Conservation (phyloP, 148 eudicot genomes). For the Cornus kousa region DNA sequence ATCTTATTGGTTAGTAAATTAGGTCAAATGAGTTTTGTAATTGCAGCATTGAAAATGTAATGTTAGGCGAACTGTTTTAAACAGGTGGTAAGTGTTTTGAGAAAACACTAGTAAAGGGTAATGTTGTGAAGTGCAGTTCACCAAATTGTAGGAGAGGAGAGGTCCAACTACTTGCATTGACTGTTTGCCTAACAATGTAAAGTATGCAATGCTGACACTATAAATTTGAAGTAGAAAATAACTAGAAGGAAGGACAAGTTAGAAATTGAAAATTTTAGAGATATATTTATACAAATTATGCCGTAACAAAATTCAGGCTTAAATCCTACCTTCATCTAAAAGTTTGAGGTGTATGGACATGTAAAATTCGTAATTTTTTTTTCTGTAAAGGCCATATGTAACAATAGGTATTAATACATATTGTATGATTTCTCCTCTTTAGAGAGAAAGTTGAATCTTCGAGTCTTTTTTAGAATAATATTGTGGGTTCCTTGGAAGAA, state of each 20-base stretch:
- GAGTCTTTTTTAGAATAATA: no score
- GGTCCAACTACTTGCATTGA: constrained; percentile 11
- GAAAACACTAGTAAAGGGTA: neutral
- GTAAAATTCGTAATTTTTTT: no score
- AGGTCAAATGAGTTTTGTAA: neutral
- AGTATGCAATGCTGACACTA: neutral
- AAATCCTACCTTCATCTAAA: no score
- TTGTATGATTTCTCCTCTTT: no score
- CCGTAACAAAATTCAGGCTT: no score
- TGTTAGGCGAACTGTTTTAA: constrained; percentile 15
- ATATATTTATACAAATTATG: no score
- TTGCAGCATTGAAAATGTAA: neutral
- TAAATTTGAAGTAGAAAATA: neutral
- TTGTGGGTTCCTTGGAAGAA: no score
- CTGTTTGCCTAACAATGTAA: neutral
- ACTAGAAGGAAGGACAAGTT: neutral
- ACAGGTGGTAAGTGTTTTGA: neutral
- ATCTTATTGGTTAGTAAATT: neutral
- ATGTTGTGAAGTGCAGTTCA: neutral
- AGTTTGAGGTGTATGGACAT: no score
- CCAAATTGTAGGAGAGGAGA: constrained; percentile 11
- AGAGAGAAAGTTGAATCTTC: no score
- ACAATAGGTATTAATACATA: no score
- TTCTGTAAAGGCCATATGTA: no score
- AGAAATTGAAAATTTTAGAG: neutral